Base-by-base conservation (phyloP, 2,329 filamentous ascomycete species). In the Colletotrichum lindemuthianum region DNA sequence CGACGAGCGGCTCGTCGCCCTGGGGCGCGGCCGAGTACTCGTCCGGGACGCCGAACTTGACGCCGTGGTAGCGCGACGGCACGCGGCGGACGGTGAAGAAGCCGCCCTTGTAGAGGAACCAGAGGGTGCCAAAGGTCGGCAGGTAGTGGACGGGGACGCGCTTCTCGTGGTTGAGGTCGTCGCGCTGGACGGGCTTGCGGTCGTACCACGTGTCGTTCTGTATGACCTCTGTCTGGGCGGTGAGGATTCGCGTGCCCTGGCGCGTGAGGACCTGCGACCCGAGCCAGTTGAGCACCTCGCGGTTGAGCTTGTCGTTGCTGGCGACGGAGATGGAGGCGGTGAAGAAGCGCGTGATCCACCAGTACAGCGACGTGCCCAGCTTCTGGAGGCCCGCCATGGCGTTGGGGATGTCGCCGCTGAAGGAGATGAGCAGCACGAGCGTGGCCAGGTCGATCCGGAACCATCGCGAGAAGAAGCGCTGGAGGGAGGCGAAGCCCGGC, bases 211-310 rank as follows among this genome's bases (percentile, higher is more conserved):
- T 71, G 32, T 77, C 73, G 48, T 70, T 72, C 39, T 74, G 69
- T 33, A 74, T 68, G 1, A 65, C 63, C 65, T 75, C 75, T 2
- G 75, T 77, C 34, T 71, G 70, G 12, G 76, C 76, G 3, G 76
- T 76, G 8, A 79, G 68, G 39, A 77, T 71, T 13, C 76, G 72
- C 2, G 74, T 72, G 45, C 71, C 68, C 33, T 72, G 70, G 6
- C 68, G 70, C 11, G 68, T 59, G 12, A 78, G 73, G 3, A 78
- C 72, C 7, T 77, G 71, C 40, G 75, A 71, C 3, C 75, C 75
- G 8, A 79, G 67, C 76, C 76, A 79, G 70, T 76, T 77, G 51
- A 78, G 68, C 4, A 78, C 75, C 50, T 78, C 76, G 7, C 72
- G 69, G 66, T 78, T 78, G 48, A 79, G 73, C 7, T 74, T 71